A percentile compares a stretch with the other conserved stretches of the same genome.
Conservation (phyloP, 2,329 filamentous ascomycete genomes). For the Rachicladosporium sp. region DNA sequence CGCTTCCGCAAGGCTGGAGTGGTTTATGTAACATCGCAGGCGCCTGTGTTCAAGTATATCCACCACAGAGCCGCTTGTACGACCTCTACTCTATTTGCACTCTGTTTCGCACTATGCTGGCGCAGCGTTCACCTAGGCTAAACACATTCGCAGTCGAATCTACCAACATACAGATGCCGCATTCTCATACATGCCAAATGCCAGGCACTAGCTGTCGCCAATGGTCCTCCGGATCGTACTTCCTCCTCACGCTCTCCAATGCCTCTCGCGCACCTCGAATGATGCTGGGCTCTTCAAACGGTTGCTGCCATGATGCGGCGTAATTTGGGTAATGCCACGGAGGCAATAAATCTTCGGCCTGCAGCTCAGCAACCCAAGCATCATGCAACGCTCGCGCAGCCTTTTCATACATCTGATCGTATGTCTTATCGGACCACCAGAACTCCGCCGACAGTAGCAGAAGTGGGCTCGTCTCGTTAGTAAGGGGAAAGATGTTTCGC, state of each 20-base stretch:
- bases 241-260: constrained; percentile 17
- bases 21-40: too few relatives aligned
- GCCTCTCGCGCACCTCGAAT: constrained; percentile 13
- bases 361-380: constrained; percentile 6
- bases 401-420: constrained; percentile 8
- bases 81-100: too few relatives aligned
- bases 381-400: constrained; percentile 3
- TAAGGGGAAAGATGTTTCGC: constrained; percentile 12
- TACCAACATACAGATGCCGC: neutral
- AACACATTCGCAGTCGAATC: too few relatives aligned
- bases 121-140: too few relatives aligned
- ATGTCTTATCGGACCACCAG: constrained; percentile 7
- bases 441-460: constrained; percentile 11
- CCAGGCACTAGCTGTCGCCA: constrained; percentile 23
- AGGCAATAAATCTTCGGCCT: neutral
- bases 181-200: constrained; percentile 11
- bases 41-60: too few relatives aligned
- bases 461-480: constrained; percentile 6
- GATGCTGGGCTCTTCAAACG: constrained; percentile 15
- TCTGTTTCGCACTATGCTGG: too few relatives aligned
- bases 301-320: constrained; percentile 23
- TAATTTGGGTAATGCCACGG: constrained; percentile 23
- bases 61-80: too few relatives aligned
- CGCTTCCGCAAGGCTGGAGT: too few relatives aligned
- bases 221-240: constrained; percentile 22